These are phyloP conservation scores for Rutidosis leptorrhynchoides DNA, from an alignment of 129 eudicot genomes.

Conservation along the genomic window DNA sequence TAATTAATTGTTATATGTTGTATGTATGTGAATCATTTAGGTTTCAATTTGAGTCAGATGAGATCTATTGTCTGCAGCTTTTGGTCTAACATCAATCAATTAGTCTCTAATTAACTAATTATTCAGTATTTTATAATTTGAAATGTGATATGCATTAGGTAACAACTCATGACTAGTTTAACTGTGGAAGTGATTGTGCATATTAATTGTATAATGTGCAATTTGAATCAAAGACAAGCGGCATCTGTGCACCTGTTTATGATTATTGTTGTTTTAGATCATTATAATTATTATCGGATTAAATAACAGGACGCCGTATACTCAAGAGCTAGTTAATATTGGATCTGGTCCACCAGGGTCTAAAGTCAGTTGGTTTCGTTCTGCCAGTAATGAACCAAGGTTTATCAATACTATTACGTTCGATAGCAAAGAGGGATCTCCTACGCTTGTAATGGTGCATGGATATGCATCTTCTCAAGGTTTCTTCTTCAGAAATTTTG, in stretches of 20 bases:
- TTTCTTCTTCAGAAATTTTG: conserved; percentile 94
- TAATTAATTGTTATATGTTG: conserved; percentile 14
- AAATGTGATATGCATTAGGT: too few relatives aligned
- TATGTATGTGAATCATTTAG: neutral
- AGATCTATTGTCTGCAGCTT: neutral
- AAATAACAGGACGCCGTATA: conserved; percentile 60
- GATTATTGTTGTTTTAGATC: neutral
- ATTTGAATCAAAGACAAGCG: conserved; percentile 1
- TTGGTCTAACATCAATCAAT: neutral
- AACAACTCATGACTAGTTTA: too few relatives aligned
- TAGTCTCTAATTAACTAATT: neutral
- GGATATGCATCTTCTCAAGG: conserved; percentile 98
- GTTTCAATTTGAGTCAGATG: neutral
- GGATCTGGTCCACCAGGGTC: conserved; percentile 96
- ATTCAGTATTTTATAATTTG: neutral
- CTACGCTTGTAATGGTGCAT: conserved; percentile 94
- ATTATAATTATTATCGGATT: conserved; percentile 21
- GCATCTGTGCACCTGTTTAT: neutral
- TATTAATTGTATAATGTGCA: conserved; percentile 8
- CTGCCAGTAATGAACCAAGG: conserved; percentile 71
- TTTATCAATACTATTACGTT: conserved; percentile 83
- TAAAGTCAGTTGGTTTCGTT: conserved; percentile 80
- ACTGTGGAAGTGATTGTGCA: neutral
- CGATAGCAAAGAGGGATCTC: conserved; percentile 71
- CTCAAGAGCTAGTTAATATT: conserved; percentile 70